Base-by-base conservation (phyloP, 2,329 filamentous ascomycete genomes). In the Verticillium longisporum region DNA sequence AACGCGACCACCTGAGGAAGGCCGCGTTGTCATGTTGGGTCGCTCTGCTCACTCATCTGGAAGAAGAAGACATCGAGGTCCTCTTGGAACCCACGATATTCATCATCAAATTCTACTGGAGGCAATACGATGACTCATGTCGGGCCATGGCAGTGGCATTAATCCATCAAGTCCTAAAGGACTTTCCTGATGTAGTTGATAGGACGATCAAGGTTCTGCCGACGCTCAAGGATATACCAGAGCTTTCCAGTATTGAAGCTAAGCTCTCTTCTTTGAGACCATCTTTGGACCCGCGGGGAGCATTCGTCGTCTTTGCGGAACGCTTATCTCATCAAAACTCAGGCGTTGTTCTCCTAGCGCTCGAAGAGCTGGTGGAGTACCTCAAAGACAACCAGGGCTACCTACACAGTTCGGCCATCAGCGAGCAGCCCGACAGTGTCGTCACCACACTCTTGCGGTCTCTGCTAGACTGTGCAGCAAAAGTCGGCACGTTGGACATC, bases 31-130 rank as follows among this genome's bases (percentile, higher is more conserved):
- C 83, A 4, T 91, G 92, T 57, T 99, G 95, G 95, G 83, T 86
- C 32, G 83, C 87, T 9, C 87, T 99, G 76, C 82, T 98, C 18
- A 83, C 77, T 33, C 84, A 88, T 58, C 81, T 98, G 56, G 88
- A 88, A 10, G 87, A 88, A 61, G 88, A 92, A 31, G 93, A 97
- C 69, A 81, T 97, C 6, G 88, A 89, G 65, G 81, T 86, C 32
- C 82, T 97, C 41, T 78, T 98, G 9, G 92, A 97, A 70, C 92
- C 94, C 61, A 96, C 93, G 0, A 92, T 98, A 66, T 92, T 93
- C 59, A 85, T 97, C 50, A 87, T 98, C 57, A 87, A 89, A 31
- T 87, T 89, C 66, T 88, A 95, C 69, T 99, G 95, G 95, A 66
- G 73, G 4, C 71, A 68, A 1, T 87, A 98, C 61, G 85, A 87